Evolutionary conservation across 78 protist genomes (phyloP).

Genomic region (Cavenderia fasciculata): DNA sequence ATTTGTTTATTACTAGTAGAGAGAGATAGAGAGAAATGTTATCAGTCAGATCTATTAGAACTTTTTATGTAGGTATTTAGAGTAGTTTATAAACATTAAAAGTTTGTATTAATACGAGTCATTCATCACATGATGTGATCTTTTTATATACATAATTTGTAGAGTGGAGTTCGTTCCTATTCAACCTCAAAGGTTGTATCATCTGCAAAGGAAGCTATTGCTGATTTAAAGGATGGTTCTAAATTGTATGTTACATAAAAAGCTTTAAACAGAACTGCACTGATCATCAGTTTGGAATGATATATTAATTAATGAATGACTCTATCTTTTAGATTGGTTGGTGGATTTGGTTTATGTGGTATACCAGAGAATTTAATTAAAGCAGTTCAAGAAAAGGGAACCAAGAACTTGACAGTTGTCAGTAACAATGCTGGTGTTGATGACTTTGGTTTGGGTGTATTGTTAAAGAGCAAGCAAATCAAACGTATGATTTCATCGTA

Average conservation of each 20-base stretch:
- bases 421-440: conserved; percentile 94
- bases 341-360: conserved; percentile 98
- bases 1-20: too few relatives aligned
- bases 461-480: conserved; percentile 89
- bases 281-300: not conserved
- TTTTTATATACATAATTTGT: too few relatives aligned
- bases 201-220: conserved; percentile 87
- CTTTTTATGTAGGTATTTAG: too few relatives aligned
- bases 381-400: conserved; percentile 83
- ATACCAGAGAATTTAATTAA: conserved; percentile 91
- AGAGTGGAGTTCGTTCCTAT: conserved; percentile 7
- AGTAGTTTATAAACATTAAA: too few relatives aligned
- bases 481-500: conserved; percentile 95
- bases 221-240: conserved; percentile 85
- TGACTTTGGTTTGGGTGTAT: conserved; percentile 94
- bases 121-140: too few relatives aligned
- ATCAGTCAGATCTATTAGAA: too few relatives aligned
- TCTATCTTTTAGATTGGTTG: conserved; percentile 54
- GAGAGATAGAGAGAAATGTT: too few relatives aligned
- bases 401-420: conserved; percentile 90
- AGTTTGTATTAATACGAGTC: too few relatives aligned
- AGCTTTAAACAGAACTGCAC: not conserved
- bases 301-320: not conserved
- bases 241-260: conserved; percentile 44
- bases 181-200: conserved; percentile 34